A percentile compares a stretch with the other conserved stretches of the same genome.
Conservation (phyloP, 1,139 yeast species). For the Zhuliangozyma blackwelliae region DNA sequence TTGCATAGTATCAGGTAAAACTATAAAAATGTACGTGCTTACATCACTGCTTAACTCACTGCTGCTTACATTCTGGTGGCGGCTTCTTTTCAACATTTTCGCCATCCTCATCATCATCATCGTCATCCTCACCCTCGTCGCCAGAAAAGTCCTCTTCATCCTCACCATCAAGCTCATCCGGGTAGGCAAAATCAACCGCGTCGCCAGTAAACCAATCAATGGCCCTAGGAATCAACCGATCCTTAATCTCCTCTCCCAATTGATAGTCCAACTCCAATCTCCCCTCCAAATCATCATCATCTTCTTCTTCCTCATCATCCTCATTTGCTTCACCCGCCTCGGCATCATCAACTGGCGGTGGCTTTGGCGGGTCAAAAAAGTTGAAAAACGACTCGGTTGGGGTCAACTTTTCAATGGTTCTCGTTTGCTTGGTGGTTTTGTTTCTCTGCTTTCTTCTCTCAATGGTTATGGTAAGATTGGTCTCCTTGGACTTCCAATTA, state of each 20-base stretch:
- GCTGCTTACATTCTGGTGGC: slow-evolving; percentile 89
- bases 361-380: slow-evolving; percentile 90
- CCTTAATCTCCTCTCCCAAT: slow-evolving; percentile 94
- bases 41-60: slow-evolving; percentile 23
- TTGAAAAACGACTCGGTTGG: slow-evolving; percentile 93
- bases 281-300: slow-evolving; percentile 74
- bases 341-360: slow-evolving; percentile 49
- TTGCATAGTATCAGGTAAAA: too few relatives aligned
- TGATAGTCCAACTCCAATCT: slow-evolving; percentile 91
- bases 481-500: slow-evolving; percentile 77
- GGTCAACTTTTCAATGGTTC: slow-evolving; percentile 91
- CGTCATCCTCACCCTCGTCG: slow-evolving; percentile 44
- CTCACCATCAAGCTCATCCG: slow-evolving; percentile 44
- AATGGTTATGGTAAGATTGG: slow-evolving; percentile 77
- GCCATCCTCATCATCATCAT: slow-evolving; percentile 31
- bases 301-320: slow-evolving; percentile 54
- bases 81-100: slow-evolving; percentile 47
- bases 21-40: too few relatives aligned
- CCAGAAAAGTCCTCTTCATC: slow-evolving; percentile 41
- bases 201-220: slow-evolving; percentile 98
- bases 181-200: slow-evolving; percentile 64
- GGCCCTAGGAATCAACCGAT: slow-evolving; percentile 91
- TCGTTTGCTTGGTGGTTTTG: slow-evolving; percentile 93
- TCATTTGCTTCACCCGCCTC: slow-evolving; percentile 38
- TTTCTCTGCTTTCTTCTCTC: slow-evolving; percentile 98